phyloP scores from a whole-genome alignment of 345 rosid species.

The Citrus inodora region DNA sequence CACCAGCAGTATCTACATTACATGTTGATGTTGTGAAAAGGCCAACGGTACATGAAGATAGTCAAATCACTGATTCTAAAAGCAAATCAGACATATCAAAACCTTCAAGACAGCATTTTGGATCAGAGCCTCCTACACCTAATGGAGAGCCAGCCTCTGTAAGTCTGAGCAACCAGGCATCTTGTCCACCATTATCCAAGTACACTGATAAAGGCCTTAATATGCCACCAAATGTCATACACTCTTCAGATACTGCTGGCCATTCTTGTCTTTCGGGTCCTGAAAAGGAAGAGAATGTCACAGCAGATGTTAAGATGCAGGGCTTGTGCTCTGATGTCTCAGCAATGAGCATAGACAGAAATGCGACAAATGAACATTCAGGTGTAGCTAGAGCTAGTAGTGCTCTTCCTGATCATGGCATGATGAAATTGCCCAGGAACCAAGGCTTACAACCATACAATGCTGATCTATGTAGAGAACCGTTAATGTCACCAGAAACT shows the following conservation, averaged over 20 bases:
- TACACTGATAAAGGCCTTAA: constrained; percentile 16
- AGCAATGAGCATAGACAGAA: constrained; percentile 34
- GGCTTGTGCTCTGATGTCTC: constrained; percentile 31
- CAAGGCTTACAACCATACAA: constrained; percentile 30
- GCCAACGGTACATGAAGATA: constrained; percentile 33
- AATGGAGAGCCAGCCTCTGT: constrained; percentile 23
- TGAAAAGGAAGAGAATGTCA: constrained; percentile 17
- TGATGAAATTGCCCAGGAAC: constrained; percentile 33
- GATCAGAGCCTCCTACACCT: constrained; percentile 29
- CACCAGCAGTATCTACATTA: constrained; percentile 32
- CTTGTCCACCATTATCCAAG: constrained; percentile 28
- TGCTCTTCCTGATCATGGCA: constrained; percentile 36
- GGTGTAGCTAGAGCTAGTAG: constrained; percentile 24
- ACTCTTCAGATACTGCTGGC: constrained; percentile 15
- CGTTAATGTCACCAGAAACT: constrained; percentile 20
- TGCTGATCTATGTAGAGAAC: constrained; percentile 29
- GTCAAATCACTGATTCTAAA: constrained; percentile 21
- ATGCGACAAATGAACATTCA: constrained; percentile 30
- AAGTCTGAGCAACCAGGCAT: constrained; percentile 22
- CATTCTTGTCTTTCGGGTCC: constrained; percentile 10
- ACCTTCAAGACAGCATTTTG: constrained; percentile 29
- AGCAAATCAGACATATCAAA: constrained; percentile 31
- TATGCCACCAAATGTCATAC: constrained; percentile 19
- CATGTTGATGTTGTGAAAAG: constrained; percentile 31
- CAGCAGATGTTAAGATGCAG: constrained; percentile 19